phyloP scores from a whole-genome alignment of 208 protist genomes.

The Entamoeba moshkovskii region DNA sequence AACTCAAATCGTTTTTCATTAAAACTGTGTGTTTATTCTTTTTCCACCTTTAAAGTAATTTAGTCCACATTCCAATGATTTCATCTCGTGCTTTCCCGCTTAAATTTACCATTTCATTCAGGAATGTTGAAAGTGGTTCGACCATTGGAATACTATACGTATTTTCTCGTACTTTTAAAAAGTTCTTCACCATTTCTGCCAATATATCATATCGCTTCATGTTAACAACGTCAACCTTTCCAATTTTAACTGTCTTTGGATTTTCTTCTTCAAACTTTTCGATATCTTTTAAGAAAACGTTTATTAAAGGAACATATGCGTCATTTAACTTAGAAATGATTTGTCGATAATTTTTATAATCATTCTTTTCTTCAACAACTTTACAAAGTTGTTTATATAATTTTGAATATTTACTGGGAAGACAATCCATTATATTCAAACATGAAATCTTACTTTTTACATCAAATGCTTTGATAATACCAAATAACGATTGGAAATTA shows the following conservation, averaged over 20 bases:
- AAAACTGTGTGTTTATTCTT: too few species aligned
- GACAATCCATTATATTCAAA: not conserved
- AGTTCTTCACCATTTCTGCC: not conserved
- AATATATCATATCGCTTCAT: not conserved
- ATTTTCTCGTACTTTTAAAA: not conserved
- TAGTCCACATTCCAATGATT: not conserved
- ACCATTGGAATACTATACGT: not conserved
- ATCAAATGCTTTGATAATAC: not conserved
- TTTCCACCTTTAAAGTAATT: too few species aligned
- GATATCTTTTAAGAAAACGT: conserved; percentile 5
- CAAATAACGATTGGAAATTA: not conserved
- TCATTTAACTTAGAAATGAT: not conserved
- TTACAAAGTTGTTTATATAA: not conserved
- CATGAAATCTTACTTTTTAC: not conserved
- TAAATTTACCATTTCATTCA: not conserved
- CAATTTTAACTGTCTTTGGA: not conserved
- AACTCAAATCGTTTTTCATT: too few species aligned
- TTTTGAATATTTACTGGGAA: not conserved
- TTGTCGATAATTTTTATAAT: conserved; percentile 3
- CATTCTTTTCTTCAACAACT: not conserved
- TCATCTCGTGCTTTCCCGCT: not conserved
- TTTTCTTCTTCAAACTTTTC: not conserved
- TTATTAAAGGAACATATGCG: not conserved
- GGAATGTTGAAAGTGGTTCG: not conserved
- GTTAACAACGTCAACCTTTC: not conserved